Percentiles rank a stretch among this genome's conserved stretches.
Conservation (phyloP, 176 grass and related monocot genomes). For the Aegilops tauschii region DNA sequence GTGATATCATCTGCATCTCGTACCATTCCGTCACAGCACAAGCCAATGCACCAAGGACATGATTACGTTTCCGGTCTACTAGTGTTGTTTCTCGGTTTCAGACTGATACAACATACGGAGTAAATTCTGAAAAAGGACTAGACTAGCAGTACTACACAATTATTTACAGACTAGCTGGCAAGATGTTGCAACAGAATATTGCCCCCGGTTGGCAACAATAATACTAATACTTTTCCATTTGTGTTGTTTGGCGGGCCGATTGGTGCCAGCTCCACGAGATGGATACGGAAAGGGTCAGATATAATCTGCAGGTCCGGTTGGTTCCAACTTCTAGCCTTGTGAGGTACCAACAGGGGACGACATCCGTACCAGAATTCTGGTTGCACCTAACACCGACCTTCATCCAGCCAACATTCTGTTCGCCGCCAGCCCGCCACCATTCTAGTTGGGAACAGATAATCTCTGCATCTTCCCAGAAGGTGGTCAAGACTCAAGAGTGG, state of each 20-base stretch:
- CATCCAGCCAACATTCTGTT: conserved; percentile 16
- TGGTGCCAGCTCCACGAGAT: not conserved
- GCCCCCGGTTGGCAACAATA: not conserved
- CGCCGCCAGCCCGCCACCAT: not conserved
- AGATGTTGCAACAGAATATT: no score
- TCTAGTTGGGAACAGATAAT: conserved; percentile 9
- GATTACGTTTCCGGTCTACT: no score
- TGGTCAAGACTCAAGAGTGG: not conserved
- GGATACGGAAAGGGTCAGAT: not conserved
- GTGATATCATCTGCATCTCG: not conserved
- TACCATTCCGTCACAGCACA: not conserved
- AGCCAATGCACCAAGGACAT: no score
- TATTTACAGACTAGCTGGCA: no score
- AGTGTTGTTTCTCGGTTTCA: no score
- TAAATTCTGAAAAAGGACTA: no score
- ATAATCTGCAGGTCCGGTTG: no score
- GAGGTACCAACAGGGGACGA: not conserved
- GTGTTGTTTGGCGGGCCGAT: not conserved
- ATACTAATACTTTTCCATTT: not conserved
- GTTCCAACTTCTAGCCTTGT: not conserved
- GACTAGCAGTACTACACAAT: no score
- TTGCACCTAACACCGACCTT: conserved; percentile 16
- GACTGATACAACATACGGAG: no score
- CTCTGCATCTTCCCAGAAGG: not conserved
- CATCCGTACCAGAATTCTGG: conserved; percentile 31